Base-by-base conservation (phyloP, 163 green algal species). In the Prototheca wickerhamii region DNA sequence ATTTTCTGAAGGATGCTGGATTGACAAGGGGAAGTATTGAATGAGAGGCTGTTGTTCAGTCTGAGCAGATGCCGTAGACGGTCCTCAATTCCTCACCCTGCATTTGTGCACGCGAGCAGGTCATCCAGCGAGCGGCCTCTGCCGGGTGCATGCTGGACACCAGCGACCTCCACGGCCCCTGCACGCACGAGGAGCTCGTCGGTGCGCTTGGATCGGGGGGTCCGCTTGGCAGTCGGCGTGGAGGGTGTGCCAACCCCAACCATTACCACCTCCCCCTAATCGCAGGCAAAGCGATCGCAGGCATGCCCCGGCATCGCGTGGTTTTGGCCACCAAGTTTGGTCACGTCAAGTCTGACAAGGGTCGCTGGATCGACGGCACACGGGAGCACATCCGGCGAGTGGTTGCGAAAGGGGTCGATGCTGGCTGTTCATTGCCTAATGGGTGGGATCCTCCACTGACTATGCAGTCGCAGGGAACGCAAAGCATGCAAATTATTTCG, bases 281-380 rank as follows among this genome's bases (percentile, higher is more conserved):
- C 12, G 35, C 53, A 80, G 72, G 68, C 2, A 70, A 66, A 10
- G 76, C 76, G 2, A 63, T 83, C 6, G 61, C 73, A 32, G 55
- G 55, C 2, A 58, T 61, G 20, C 61, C 69, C 2, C 61, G 77
- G 0, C 55, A 74, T 2, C 29, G 71, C 4, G 52, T 70, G 20
- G 61, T 63, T 4, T 35, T 87, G 28, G 70, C 72, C 20, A 87
- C 74, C 43, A 87, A 85, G 59, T 85, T 79, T 49, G 75, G 62
- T 35, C 37, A 58, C 21, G 35, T 74, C 21, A 34, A 42, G 21
- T 25, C 5, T 17, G 56, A 55, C n/a, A n/a, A n/a, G n/a, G n/a
- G n/a, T n/a, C n/a, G n/a, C n/a, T n/a, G n/a, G n/a, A n/a, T 68
- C 3, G 58, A 76, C 26, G 75, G 77, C 32, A 67, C 40, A 57